These are phyloP conservation scores for Ploettnerulaceae sp. DNA, from an alignment of 2,329 filamentous ascomycete genomes.

Conservation along the genomic window DNA sequence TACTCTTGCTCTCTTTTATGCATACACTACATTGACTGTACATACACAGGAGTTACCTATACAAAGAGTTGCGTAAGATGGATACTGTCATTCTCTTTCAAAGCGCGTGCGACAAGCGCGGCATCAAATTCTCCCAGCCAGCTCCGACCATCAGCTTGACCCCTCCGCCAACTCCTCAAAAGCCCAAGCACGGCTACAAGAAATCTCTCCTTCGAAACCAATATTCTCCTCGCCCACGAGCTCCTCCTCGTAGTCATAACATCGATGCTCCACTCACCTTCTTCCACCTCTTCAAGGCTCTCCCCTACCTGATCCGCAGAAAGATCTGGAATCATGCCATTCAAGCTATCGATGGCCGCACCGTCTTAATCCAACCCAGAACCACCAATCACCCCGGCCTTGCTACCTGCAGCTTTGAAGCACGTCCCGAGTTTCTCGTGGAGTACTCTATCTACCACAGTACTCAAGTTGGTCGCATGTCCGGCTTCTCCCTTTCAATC, in stretches of 20 bases:
- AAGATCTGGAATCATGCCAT: neutral
- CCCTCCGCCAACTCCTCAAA: neutral
- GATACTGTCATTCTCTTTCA: neutral
- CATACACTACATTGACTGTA: too few relatives aligned
- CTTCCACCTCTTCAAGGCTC: neutral
- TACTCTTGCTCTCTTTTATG: too few relatives aligned
- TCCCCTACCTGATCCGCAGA: neutral
- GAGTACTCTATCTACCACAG: neutral
- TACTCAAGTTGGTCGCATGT: slow-evolving; percentile 1
- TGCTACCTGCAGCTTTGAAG: neutral
- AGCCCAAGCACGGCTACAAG: neutral
- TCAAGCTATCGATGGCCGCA: neutral
- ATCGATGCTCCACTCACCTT: too few relatives aligned
- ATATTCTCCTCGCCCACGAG: too few relatives aligned
- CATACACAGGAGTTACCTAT: too few relatives aligned
- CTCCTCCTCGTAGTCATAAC: too few relatives aligned
- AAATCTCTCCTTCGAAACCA: neutral
- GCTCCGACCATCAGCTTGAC: neutral
- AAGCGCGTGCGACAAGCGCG: neutral
- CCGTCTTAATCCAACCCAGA: neutral
- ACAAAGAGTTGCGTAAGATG: too few relatives aligned
- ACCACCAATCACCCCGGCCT: neutral
- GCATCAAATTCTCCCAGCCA: neutral
- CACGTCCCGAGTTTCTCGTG: neutral
- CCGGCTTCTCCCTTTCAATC: neutral